Conservation (phyloP, 2,329 filamentous ascomycete species). For the Cercospora janseana region DNA sequence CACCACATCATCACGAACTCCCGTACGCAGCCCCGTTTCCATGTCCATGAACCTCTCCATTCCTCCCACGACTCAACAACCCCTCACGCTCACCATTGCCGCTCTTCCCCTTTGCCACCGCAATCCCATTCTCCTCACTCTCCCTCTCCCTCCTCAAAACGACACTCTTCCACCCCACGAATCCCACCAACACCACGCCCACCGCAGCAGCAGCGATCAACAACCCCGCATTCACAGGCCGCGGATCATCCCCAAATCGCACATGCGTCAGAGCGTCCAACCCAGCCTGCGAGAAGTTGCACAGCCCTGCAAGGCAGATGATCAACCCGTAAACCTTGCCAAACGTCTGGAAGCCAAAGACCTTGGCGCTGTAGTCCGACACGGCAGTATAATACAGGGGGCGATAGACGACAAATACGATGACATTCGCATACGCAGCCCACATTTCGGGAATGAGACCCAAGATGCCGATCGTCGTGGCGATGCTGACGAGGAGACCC, state of each 20-base stretch:
- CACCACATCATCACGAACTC: neutral
- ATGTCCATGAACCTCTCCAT: neutral
- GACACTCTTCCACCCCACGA: constrained; percentile 56
- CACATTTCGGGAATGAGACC: constrained; percentile 69
- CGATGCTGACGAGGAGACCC: constrained; percentile 64
- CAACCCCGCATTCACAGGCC: constrained; percentile 73
- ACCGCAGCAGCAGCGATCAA: constrained; percentile 61
- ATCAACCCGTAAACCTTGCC: constrained; percentile 92
- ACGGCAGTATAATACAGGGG: constrained; percentile 91
- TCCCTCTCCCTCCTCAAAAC: constrained; percentile 44
- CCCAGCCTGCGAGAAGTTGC: constrained; percentile 80
- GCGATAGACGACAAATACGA: constrained; percentile 78
- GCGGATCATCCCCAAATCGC: constrained; percentile 67
- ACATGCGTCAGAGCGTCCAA: constrained; percentile 76
- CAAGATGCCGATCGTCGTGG: constrained; percentile 72
- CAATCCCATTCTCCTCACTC: constrained; percentile 48
- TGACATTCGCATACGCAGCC: constrained; percentile 73
- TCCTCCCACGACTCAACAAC: neutral
- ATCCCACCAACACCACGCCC: constrained; percentile 65
- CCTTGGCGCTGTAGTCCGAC: constrained; percentile 83
- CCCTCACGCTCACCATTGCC: neutral
- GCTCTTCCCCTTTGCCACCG: constrained; percentile 38
- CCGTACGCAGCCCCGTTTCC: neutral
- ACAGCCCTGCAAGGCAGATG: constrained; percentile 78
- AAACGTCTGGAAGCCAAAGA: constrained; percentile 88